Conservation (phyloP, 345 rosid species). For the Erysimum cheiranthoides region DNA sequence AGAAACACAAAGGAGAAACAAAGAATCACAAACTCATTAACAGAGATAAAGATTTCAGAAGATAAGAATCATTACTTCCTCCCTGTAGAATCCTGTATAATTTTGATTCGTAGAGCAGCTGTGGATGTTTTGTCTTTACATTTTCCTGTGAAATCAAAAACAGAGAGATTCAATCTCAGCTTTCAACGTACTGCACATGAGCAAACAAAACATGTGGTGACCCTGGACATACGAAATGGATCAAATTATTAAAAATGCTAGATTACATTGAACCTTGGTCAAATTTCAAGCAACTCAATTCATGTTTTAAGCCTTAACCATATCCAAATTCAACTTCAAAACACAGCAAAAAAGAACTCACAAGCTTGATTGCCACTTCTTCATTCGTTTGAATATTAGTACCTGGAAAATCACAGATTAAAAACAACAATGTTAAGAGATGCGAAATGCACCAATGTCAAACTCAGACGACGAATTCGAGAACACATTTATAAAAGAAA, state of each 20-base stretch:
- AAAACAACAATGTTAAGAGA: slow-evolving; percentile 23
- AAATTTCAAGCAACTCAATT: slow-evolving; percentile 3
- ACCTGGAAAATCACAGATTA: slow-evolving; percentile 52
- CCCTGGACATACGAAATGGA: background rate
- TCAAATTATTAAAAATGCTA: background rate
- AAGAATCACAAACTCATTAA: slow-evolving; percentile 8
- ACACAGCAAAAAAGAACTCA: slow-evolving; percentile 49
- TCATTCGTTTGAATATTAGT: slow-evolving; percentile 85
- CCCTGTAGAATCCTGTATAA: slow-evolving; percentile 50
- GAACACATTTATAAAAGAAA: background rate
- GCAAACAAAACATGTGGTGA: slow-evolving; percentile 1
- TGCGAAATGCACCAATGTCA: slow-evolving; percentile 24
- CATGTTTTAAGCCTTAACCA: background rate
- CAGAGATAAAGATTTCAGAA: background rate
- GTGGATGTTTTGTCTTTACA: slow-evolving; percentile 51
- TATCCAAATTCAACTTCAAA: too few relatives aligned
- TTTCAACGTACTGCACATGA: slow-evolving; percentile 15
- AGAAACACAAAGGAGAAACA: slow-evolving; percentile 9
- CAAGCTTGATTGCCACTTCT: slow-evolving; percentile 96
- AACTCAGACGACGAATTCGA: slow-evolving; percentile 5
- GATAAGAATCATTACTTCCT: slow-evolving; percentile 47
- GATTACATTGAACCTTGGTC: background rate
- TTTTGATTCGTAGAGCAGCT: slow-evolving; percentile 46
- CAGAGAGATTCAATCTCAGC: background rate
- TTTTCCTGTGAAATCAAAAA: slow-evolving; percentile 37